Percentiles rank a stretch among this genome's conserved stretches.
These are phyloP conservation scores for Daphne laureola DNA, from an alignment of 441 rosid species.

Conservation along the genomic window DNA sequence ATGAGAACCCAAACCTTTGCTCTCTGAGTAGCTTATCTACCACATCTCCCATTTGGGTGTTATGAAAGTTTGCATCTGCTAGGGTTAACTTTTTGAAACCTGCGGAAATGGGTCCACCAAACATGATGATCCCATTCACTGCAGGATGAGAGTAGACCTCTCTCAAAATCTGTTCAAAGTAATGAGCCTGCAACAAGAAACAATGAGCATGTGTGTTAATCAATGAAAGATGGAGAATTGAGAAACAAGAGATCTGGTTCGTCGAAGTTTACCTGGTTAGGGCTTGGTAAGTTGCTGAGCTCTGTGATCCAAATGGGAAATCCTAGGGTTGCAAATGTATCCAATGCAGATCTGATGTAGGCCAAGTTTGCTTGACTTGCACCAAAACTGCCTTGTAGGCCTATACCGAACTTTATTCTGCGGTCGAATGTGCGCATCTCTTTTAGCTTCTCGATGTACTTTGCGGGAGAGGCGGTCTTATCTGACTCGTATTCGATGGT, in stretches of 20 bases:
- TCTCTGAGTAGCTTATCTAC: slow-evolving; percentile 56
- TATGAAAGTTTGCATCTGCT: slow-evolving; percentile 40
- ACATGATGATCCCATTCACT: slow-evolving; percentile 59
- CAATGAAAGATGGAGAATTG: too few species aligned
- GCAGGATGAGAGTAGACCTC: slow-evolving; percentile 65
- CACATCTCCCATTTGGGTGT: slow-evolving; percentile 53
- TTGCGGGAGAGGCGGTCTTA: slow-evolving; percentile 17
- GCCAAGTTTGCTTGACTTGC: slow-evolving; percentile 46
- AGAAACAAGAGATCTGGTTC: too few species aligned
- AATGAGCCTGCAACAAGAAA: slow-evolving; percentile 28
- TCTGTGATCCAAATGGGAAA: slow-evolving; percentile 85
- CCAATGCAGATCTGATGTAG: slow-evolving; percentile 67
- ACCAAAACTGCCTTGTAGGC: slow-evolving; percentile 59
- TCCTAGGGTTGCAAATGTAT: slow-evolving; percentile 46
- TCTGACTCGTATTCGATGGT: slow-evolving; percentile 49
- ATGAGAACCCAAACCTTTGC: slow-evolving; percentile 30
- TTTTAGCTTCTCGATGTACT: slow-evolving; percentile 32
- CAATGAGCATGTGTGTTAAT: background rate
- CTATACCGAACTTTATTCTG: slow-evolving; percentile 40
- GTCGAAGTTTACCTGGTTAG: slow-evolving; percentile 37
- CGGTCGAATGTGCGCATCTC: slow-evolving; percentile 37
- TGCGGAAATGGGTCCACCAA: slow-evolving; percentile 46
- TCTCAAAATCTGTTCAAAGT: slow-evolving; percentile 58
- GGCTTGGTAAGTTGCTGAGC: slow-evolving; percentile 36
- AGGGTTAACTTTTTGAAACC: slow-evolving; percentile 50